These are phyloP conservation scores for Scheffersomyces coipomensis DNA, from an alignment of 805 yeast genomes.

Conservation along the genomic window DNA sequence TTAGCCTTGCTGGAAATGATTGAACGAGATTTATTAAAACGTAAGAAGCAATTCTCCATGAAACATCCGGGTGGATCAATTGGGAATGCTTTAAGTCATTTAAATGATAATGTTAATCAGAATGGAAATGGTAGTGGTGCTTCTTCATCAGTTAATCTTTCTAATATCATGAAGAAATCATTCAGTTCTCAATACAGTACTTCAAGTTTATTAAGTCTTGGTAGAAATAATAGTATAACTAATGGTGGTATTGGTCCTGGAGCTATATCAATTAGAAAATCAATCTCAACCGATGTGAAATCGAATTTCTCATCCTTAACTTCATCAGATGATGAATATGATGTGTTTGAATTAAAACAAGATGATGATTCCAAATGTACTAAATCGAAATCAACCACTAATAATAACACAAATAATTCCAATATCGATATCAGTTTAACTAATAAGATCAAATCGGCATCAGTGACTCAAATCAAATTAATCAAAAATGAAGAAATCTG, in stretches of 20 bases:
- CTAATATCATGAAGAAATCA: constrained; percentile 6
- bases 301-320: constrained; percentile 9
- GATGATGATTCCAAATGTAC: constrained; percentile 5
- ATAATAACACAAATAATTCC: constrained; percentile 9
- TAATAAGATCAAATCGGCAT: constrained; percentile 19
- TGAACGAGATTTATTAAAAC: constrained; percentile 50
- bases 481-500: constrained; percentile 2
- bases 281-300: constrained; percentile 5
- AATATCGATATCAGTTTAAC: constrained; percentile 17
- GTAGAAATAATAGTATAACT: neutral
- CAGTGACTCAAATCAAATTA: constrained; percentile 11
- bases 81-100: constrained; percentile 43
- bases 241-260: neutral
- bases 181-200: constrained; percentile 12
- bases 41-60: constrained; percentile 60
- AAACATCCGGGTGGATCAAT: constrained; percentile 93
- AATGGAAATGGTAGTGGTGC: constrained; percentile 19
- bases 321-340: constrained; percentile 23
- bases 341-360: constrained; percentile 8
- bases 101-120: constrained; percentile 26
- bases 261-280: constrained; percentile 13
- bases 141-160: neutral
- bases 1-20: constrained; percentile 71
- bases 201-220: constrained; percentile 3
- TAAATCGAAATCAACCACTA: neutral